These are phyloP conservation scores for Phyllosticta paracitricarpa DNA, from an alignment of 2,329 filamentous ascomycete genomes.

Conservation along the genomic window DNA sequence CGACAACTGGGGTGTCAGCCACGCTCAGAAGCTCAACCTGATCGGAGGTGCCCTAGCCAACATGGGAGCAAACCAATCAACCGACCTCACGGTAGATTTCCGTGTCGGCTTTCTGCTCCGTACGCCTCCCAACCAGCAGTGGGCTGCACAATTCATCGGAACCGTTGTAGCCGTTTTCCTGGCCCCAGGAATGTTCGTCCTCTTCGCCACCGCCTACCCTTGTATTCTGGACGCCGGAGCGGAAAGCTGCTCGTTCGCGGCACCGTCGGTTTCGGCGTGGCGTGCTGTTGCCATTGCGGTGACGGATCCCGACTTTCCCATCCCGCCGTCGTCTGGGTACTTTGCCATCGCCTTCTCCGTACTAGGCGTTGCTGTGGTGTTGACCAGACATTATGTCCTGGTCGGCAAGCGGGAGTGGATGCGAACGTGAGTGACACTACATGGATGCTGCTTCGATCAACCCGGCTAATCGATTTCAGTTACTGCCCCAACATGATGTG, in stretches of 20 bases:
- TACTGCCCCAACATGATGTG: constrained; percentile 56
- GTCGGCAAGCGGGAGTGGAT: constrained; percentile 45
- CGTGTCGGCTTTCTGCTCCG: constrained; percentile 57
- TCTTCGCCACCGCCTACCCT: constrained; percentile 59
- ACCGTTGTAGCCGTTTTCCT: constrained; percentile 56
- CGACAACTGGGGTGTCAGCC: constrained; percentile 37
- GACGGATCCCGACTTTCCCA: constrained; percentile 46
- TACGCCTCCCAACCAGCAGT: constrained; percentile 56
- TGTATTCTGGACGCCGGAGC: constrained; percentile 48
- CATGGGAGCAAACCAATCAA: constrained; percentile 30
- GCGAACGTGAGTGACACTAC: constrained; percentile 19
- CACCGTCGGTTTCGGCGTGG: constrained; percentile 57
- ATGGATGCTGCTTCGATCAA: neutral
- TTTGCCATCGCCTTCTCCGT: constrained; percentile 48
- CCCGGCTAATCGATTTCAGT: neutral
- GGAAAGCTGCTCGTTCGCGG: constrained; percentile 47
- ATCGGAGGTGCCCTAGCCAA: constrained; percentile 45
- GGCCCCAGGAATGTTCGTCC: constrained; percentile 56
- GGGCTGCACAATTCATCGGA: constrained; percentile 54
- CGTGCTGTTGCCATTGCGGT: constrained; percentile 54
- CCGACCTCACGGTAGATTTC: constrained; percentile 42
- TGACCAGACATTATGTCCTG: constrained; percentile 47
- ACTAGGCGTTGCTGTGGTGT: constrained; percentile 42
- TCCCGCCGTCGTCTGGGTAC: constrained; percentile 46
- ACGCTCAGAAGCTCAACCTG: constrained; percentile 56